Conservation (phyloP, 139 green algal genomes). For the Mychonastes homosphaera region DNA sequence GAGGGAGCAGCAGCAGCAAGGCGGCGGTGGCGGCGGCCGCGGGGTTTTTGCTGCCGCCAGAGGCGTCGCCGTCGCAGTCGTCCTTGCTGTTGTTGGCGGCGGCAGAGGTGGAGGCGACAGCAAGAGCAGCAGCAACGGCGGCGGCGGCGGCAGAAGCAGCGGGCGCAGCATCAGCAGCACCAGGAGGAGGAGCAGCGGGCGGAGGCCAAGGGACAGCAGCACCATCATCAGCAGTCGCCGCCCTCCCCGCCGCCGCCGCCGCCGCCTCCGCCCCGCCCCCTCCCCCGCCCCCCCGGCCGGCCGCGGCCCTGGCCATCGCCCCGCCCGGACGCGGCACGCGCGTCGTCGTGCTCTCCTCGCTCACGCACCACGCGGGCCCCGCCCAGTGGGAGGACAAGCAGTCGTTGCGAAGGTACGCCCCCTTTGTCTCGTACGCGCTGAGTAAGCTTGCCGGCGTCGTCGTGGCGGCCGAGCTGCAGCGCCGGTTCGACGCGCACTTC, state of each 20-base stretch:
- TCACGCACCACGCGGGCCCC: slow-evolving; percentile 34
- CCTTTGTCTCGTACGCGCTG: slow-evolving; percentile 41
- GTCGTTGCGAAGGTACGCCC: slow-evolving; percentile 21
- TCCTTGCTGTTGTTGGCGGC: too few species aligned
- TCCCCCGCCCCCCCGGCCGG: neutral
- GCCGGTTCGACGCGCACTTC: slow-evolving; percentile 20
- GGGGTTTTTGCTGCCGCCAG: neutral
- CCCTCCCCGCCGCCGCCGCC: neutral
- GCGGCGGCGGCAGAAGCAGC: neutral
- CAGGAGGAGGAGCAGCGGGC: slow-evolving; percentile 4
- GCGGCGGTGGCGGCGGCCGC: neutral
- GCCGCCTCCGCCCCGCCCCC: neutral
- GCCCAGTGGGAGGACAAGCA: slow-evolving; percentile 35
- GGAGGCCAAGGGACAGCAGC: slow-evolving; percentile 1
- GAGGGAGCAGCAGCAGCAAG: slow-evolving; percentile 6
- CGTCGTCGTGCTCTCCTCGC: slow-evolving; percentile 34
- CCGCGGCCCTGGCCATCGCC: too few species aligned
- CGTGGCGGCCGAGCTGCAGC: slow-evolving; percentile 40
- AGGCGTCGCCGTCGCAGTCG: too few species aligned
- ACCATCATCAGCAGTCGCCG: slow-evolving; percentile 6
- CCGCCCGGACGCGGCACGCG: too few species aligned
- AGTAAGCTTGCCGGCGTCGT: slow-evolving; percentile 54
- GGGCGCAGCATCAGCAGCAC: neutral
- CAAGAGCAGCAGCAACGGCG: slow-evolving; percentile 2
- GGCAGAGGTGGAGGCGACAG: too few species aligned